Evolutionary conservation across 2,329 filamentous ascomycete genomes (phyloP), one percentile per base, ranked within the genome.

Genomic region (Pezicula neosporulosa): DNA sequence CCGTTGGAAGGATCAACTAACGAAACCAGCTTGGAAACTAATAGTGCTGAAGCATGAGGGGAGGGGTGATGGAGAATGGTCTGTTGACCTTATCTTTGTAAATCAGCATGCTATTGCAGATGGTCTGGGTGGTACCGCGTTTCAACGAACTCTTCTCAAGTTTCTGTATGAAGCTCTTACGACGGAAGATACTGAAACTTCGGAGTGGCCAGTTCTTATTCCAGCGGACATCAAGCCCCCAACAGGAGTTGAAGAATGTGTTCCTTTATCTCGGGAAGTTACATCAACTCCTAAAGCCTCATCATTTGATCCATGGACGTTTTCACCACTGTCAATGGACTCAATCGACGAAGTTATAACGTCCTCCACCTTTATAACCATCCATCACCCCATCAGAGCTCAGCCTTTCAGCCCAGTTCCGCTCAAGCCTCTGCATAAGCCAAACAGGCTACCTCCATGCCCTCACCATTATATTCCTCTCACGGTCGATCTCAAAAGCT

Each of bases 371-470:
- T 37, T 55, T 33, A n/a, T 53, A 6, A 56, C 44, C 6, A 43
- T 60, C 44, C 6, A 43, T 60, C 33, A 50, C 54, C 6, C 30
- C 38, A 10, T 10, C 27, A 0, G 18, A 44, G 4, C 35, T 60
- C 9, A 10, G 19, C 1, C 13, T 8, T 1, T 18, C 56, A n/a
- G 48, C 58, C 3, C 4, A 46, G 37, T 41, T 19, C 3, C 54
- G 56, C 42, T 50, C 47, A 13, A 19, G 30, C 2, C 39, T 47
- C 8, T 43, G 51, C 8, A 59, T 56, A 4, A 60, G 60, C 10
- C 27, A 62, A 7, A 62, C 61, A 15, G 52, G 52, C 10, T 54
- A 60, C 18, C 41, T 63, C 19, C 61, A 63, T 42, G 50, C 39
- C 16, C 49, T 62, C 3, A 19, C 60, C 19, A 24, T 56, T 18